Conservation (phyloP, 768 basidiomycete species). For the Cystofilobasidium capitatum region DNA sequence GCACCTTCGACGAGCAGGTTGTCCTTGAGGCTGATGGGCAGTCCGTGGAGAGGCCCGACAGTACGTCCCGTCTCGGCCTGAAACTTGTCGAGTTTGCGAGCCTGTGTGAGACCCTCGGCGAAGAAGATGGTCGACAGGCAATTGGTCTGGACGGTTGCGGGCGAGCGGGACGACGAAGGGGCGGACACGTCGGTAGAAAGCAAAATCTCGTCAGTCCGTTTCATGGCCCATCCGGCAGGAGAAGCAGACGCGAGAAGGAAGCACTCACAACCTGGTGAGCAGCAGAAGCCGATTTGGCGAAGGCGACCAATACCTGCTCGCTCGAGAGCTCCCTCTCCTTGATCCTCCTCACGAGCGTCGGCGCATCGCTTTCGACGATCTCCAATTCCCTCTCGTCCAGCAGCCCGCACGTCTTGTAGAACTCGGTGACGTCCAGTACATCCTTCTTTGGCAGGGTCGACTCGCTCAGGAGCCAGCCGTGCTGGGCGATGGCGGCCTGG, state of each 20-base stretch:
- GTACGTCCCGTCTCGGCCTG: constrained; percentile 54
- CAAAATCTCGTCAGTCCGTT: too few relatives aligned
- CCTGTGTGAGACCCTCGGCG: constrained; percentile 56
- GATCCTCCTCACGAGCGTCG: constrained; percentile 48
- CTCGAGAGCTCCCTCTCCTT: constrained; percentile 52
- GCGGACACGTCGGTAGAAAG: neutral
- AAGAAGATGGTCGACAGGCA: constrained; percentile 79
- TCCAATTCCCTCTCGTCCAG: neutral
- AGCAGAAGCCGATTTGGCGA: constrained; percentile 64
- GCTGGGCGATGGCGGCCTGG: neutral
- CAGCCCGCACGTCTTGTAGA: neutral
- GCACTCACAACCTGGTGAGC: constrained; percentile 63
- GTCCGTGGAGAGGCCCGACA: constrained; percentile 56
- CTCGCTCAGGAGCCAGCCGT: neutral
- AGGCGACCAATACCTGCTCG: constrained; percentile 63
- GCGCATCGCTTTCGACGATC: constrained; percentile 6
- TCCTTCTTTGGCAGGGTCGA: neutral
- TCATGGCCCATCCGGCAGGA: too few relatives aligned
- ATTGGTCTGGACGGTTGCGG: constrained; percentile 48
- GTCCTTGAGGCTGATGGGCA: constrained; percentile 3
- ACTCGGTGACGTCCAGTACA: neutral
- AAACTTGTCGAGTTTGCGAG: constrained; percentile 56
- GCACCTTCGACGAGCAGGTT: neutral
- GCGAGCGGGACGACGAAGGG: neutral
- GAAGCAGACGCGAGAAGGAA: too few relatives aligned